Evolutionary conservation across 2,329 filamentous ascomycete genomes (phyloP).

Genomic region (Phialophora expanda): DNA sequence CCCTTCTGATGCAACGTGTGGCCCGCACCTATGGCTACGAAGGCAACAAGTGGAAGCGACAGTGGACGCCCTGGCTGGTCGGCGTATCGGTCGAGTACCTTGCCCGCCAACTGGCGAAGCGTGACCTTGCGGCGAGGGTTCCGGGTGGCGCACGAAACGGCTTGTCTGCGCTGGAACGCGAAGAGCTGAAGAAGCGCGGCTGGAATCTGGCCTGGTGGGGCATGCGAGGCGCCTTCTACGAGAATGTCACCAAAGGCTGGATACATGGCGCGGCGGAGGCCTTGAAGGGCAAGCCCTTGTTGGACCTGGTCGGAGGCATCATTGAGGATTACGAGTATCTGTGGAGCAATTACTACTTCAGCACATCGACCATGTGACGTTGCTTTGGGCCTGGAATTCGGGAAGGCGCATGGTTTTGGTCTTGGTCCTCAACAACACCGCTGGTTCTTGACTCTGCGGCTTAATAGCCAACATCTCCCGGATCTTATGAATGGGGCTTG

Average conservation of each 20-base stretch:
- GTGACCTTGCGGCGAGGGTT: conserved; percentile 64
- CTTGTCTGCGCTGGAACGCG: conserved; percentile 81
- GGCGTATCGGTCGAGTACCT: conserved; percentile 85
- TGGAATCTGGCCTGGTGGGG: conserved; percentile 95
- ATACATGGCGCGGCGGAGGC: conserved; percentile 64
- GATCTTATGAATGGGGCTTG: background rate
- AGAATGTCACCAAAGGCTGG: conserved; percentile 71
- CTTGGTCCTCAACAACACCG: background rate
- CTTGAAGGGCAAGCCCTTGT: conserved; percentile 73
- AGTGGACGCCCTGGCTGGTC: conserved; percentile 90
- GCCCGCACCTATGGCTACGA: conserved; percentile 43
- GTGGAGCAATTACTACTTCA: conserved; percentile 98
- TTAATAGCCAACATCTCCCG: background rate
- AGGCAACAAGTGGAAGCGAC: conserved; percentile 71
- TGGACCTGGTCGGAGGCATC: conserved; percentile 81
- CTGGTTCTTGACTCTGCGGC: background rate
- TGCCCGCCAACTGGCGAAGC: conserved; percentile 80
- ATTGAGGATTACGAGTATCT: conserved; percentile 96
- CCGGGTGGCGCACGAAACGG: conserved; percentile 72
- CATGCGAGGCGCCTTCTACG: conserved; percentile 96
- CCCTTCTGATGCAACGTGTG: conserved; percentile 71
- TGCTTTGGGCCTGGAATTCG: background rate
- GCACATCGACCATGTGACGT: conserved; percentile 62
- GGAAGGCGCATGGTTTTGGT: background rate
- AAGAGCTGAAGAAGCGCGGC: conserved; percentile 84